phyloP scores from a whole-genome alignment of 768 basidiomycete genomes.

The Tylopilus sp. region DNA sequence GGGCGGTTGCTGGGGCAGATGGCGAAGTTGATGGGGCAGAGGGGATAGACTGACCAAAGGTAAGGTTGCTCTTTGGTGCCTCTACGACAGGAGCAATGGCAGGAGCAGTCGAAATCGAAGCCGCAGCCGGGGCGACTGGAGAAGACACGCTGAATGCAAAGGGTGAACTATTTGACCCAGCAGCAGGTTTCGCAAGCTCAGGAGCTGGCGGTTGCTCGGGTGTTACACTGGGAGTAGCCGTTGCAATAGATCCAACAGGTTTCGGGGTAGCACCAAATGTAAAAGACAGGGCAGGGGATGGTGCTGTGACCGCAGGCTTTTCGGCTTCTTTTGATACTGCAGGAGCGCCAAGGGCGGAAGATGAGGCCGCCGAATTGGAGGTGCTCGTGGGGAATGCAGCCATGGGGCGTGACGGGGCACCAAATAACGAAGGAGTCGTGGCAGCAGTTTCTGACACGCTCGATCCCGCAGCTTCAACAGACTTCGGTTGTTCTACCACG shows the following conservation, averaged over 20 bases:
- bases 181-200: constrained; percentile 6
- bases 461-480: background rate
- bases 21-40: constrained; percentile 6
- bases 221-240: constrained; percentile 4
- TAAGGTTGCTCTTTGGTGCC: constrained; percentile 32
- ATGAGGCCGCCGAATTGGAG: background rate
- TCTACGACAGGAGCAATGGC: constrained; percentile 19
- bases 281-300: constrained; percentile 22
- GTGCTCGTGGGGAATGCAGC: constrained; percentile 5
- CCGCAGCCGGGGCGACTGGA: constrained; percentile 1
- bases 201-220: constrained; percentile 7
- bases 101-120: constrained; percentile 8
- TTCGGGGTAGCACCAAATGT: constrained; percentile 26
- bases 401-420: constrained; percentile 5
- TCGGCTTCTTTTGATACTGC: constrained; percentile 19
- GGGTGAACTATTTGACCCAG: constrained; percentile 6
- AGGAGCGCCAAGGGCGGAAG: constrained; percentile 7
- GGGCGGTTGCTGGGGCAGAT: constrained; percentile 3
- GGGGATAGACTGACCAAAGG: constrained; percentile 28
- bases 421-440: constrained; percentile 11
- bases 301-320: constrained; percentile 6
- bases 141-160: constrained; percentile 30
- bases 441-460: constrained; percentile 7
- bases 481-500: constrained; percentile 13
- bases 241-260: constrained; percentile 17